Conservation (phyloP, 306 rosid genomes). For the Cicer bijugum region DNA sequence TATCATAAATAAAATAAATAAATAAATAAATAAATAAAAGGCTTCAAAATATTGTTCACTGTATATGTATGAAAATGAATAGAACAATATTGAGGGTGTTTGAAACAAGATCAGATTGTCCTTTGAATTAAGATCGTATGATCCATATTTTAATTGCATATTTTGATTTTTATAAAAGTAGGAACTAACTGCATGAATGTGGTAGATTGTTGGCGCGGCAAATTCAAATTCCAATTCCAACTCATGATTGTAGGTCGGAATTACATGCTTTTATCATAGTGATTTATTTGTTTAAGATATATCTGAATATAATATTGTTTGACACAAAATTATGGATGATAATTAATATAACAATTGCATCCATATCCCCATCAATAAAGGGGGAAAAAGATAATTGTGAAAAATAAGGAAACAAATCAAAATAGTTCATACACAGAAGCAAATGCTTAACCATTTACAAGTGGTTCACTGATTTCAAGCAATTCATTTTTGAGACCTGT, state of each 20-base stretch:
- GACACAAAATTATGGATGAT: slow-evolving; percentile 25
- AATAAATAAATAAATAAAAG: too few relatives aligned
- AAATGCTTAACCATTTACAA: slow-evolving; percentile 54
- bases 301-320: slow-evolving; percentile 17
- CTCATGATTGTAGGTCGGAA: background rate
- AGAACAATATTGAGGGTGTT: too few relatives aligned
- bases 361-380: slow-evolving; percentile 38
- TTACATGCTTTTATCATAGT: slow-evolving; percentile 15
- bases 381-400: background rate
- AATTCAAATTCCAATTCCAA: too few relatives aligned
- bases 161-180: too few relatives aligned
- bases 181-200: too few relatives aligned
- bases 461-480: slow-evolving; percentile 89
- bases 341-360: slow-evolving; percentile 8
- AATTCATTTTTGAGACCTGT: slow-evolving; percentile 83
- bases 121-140: too few relatives aligned
- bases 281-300: slow-evolving; percentile 25
- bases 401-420: slow-evolving; percentile 1
- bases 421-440: slow-evolving; percentile 45
- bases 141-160: too few relatives aligned
- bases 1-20: too few relatives aligned
- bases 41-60: too few relatives aligned
- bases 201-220: too few relatives aligned
- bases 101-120: too few relatives aligned
- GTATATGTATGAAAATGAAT: too few relatives aligned